These are phyloP conservation scores for Dipteronia sinensis DNA, from an alignment of 345 rosid genomes.

Conservation along the genomic window DNA sequence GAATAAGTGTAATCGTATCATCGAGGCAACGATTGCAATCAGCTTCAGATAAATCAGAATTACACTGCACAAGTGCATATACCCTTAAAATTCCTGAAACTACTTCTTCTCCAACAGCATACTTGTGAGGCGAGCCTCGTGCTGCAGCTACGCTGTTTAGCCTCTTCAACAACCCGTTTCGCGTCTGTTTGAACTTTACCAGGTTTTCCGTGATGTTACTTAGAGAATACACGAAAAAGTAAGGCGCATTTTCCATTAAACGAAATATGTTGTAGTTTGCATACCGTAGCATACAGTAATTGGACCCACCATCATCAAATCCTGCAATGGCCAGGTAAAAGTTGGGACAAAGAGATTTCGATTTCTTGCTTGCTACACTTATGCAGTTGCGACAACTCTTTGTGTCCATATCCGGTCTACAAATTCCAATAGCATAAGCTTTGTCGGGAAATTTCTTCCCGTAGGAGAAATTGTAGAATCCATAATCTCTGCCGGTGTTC, in stretches of 20 bases:
- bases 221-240: neutral
- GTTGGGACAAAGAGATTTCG: constrained; percentile 6
- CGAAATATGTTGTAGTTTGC: neutral
- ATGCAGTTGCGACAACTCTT: constrained; percentile 9
- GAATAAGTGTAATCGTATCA: neutral
- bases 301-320: neutral
- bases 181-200: constrained; percentile 19
- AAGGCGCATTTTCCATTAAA: constrained; percentile 6
- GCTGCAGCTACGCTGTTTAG: constrained; percentile 30
- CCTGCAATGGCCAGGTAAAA: neutral
- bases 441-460: neutral
- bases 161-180: constrained; percentile 19
- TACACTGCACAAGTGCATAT: constrained; percentile 48
- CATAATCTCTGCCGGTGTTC: neutral
- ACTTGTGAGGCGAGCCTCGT: constrained; percentile 40
- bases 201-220: constrained; percentile 17
- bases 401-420: constrained; percentile 20
- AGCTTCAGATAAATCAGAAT: constrained; percentile 39
- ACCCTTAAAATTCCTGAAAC: constrained; percentile 11
- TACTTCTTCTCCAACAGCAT: constrained; percentile 33
- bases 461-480: constrained; percentile 18
- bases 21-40: constrained; percentile 36
- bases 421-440: constrained; percentile 16
- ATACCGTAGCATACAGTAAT: constrained; percentile 11
- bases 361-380: neutral